Evolutionary conservation across 1,139 yeast genomes (phyloP).

Genomic region (Diutina catenulata): DNA sequence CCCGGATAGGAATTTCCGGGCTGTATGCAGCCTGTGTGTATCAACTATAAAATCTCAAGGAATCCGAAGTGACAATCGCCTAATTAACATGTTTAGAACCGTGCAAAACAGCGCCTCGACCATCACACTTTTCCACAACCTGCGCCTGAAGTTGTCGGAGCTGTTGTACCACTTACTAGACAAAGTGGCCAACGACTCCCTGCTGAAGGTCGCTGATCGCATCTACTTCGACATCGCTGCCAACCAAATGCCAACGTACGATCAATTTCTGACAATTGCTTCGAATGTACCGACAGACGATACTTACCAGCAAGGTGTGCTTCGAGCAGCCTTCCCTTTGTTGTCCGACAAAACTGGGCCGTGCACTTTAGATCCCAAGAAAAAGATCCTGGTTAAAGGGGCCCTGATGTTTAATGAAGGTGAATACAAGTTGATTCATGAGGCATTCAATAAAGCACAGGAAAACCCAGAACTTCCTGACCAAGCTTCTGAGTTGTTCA

Average conservation of each 20-base stretch:
- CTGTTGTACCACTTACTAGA: conserved; percentile 21
- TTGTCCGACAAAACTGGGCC: conserved; percentile 16
- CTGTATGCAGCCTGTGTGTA: too few relatives aligned
- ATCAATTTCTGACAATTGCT: conserved; percentile 25
- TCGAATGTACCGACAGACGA: conserved; percentile 15
- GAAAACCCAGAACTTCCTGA: conserved; percentile 18
- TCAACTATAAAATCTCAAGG: too few relatives aligned
- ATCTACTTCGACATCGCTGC: conserved; percentile 29
- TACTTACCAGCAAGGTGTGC: conserved; percentile 12
- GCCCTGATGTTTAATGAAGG: conserved; percentile 25
- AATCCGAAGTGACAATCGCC: too few relatives aligned
- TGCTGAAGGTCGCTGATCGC: conserved; percentile 16
- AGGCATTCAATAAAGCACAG: conserved; percentile 23
- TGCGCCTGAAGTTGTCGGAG: conserved; percentile 22
- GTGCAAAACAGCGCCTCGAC: conserved; percentile 35
- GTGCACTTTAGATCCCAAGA: conserved; percentile 11
- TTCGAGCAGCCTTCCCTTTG: conserved; percentile 28
- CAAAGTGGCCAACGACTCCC: conserved; percentile 19
- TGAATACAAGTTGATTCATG: conserved; percentile 29
- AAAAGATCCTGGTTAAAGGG: conserved; percentile 12
- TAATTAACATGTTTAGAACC: conserved; percentile 28
- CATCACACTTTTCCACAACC: conserved; percentile 31
- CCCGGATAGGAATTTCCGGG: too few relatives aligned
- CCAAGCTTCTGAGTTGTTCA: conserved; percentile 28
- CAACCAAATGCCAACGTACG: conserved; percentile 33